Conservation (phyloP, 306 rosid genomes). For the Vigna hirtella region DNA sequence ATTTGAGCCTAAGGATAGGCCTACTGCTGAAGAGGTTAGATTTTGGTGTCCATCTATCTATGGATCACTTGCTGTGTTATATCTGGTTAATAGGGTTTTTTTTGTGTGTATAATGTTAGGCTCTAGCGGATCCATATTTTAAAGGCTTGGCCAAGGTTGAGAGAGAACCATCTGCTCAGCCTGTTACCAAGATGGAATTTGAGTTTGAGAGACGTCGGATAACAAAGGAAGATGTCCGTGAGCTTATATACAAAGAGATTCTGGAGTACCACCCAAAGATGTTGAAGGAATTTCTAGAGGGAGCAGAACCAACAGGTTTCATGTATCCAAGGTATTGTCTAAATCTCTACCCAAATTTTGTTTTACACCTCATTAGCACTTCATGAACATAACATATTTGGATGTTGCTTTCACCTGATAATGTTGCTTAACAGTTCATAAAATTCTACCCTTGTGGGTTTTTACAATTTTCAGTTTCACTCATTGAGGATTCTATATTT, state of each 20-base stretch:
- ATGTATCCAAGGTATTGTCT: conserved; percentile 96
- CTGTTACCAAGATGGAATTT: conserved; percentile 99
- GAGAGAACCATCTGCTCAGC: conserved; percentile 97
- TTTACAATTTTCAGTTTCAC: not conserved
- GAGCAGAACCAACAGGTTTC: conserved; percentile 93
- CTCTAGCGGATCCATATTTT: conserved; percentile 97
- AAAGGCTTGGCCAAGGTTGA: conserved; percentile 99
- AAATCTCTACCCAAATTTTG: conserved; percentile 22
- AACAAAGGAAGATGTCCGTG: conserved; percentile 98
- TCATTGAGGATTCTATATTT: conserved; percentile 2
- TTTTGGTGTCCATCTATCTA: conserved; percentile 42
- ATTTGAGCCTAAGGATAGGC: conserved; percentile 97
- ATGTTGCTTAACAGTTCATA: conserved; percentile 7
- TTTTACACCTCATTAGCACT: conserved; percentile 29
- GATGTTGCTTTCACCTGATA: conserved; percentile 33
- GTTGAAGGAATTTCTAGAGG: conserved; percentile 94
- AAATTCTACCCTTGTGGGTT: not conserved
- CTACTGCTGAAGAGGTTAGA: conserved; percentile 94
- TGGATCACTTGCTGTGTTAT: conserved; percentile 22
- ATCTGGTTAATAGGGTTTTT: conserved; percentile 32
- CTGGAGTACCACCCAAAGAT: conserved; percentile 97
- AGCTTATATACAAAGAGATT: conserved; percentile 92
- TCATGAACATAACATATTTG: not conserved
- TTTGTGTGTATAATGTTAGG: conserved; percentile 60
- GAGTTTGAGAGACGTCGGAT: conserved; percentile 98